phyloP scores from a whole-genome alignment of 139 green algal species.

The Closterium sp. region DNA sequence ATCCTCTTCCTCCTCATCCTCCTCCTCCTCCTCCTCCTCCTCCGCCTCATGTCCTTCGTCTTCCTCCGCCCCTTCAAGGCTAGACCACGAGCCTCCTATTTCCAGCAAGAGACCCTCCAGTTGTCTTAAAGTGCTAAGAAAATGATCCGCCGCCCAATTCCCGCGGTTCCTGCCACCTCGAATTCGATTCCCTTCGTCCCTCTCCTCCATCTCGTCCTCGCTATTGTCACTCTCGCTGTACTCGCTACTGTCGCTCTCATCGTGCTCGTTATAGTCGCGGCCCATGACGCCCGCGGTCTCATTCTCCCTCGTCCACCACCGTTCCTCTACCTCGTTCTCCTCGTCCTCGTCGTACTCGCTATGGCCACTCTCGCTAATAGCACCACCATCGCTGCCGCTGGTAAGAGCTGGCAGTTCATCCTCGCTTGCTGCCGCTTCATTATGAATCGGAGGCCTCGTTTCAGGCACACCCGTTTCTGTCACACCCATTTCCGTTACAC shows the following conservation, averaged over 20 bases:
- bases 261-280: not conserved
- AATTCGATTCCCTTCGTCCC: not conserved
- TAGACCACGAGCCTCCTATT: not conserved
- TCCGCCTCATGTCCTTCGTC: conserved; percentile 33
- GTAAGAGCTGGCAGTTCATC: not conserved
- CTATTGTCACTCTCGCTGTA: conserved; percentile 7
- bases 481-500: too few relatives aligned
- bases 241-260: not conserved
- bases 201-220: conserved; percentile 15
- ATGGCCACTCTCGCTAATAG: not conserved
- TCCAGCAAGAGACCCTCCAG: not conserved
- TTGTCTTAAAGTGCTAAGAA: conserved; percentile 17
- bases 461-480: too few relatives aligned
- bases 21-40: conserved; percentile 27
- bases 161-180: not conserved
- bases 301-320: too few relatives aligned
- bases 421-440: not conserved
- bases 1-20: conserved; percentile 20
- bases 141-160: not conserved
- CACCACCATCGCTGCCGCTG: not conserved
- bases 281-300: not conserved
- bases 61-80: conserved; percentile 1
- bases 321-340: too few relatives aligned
- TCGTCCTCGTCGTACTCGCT: not conserved
- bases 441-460: too few relatives aligned